Evolutionary conservation across 306 rosid genomes (phyloP).

Genomic region (Corylus avellana): DNA sequence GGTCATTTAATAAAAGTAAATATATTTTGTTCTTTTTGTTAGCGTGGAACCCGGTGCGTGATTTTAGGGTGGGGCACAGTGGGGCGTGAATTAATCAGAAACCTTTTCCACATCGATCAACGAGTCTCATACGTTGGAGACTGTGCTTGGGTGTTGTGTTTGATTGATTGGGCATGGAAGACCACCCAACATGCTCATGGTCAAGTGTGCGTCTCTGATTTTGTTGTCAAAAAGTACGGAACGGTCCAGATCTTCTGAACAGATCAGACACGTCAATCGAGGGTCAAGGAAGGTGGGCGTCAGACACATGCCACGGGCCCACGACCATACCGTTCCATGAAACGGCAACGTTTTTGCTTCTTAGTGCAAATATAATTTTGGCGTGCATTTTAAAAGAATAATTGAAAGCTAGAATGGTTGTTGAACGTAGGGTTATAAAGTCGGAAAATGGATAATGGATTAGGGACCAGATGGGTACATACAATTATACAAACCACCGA

Average conservation of each 20-base stretch:
- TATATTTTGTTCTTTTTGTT: no score
- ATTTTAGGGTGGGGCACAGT: conserved; percentile 1
- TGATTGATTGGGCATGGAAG: not conserved
- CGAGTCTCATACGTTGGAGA: conserved; percentile 25
- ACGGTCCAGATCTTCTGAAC: not conserved
- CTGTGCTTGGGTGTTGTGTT: not conserved
- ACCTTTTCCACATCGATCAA: not conserved
- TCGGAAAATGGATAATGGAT: no score
- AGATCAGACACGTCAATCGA: not conserved
- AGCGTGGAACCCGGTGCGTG: conserved; percentile 20
- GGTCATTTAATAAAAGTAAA: not conserved
- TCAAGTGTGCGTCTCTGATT: not conserved
- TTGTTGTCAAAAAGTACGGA: not conserved
- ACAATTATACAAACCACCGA: not conserved
- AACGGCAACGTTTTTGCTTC: not conserved
- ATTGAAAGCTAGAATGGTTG: no score
- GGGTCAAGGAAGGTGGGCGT: not conserved
- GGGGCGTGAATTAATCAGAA: not conserved
- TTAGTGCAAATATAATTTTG: no score
- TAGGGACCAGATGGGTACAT: not conserved
- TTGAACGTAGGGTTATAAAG: no score
- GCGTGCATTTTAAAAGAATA: no score
- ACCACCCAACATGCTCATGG: conserved; percentile 5
- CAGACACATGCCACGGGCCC: no score
- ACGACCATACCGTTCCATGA: not conserved